A percentile compares a stretch with the other conserved stretches of the same genome.
Evolutionary conservation across 2,329 filamentous ascomycete genomes (phyloP).

Genomic region (Pseudogymnoascus sp.): DNA sequence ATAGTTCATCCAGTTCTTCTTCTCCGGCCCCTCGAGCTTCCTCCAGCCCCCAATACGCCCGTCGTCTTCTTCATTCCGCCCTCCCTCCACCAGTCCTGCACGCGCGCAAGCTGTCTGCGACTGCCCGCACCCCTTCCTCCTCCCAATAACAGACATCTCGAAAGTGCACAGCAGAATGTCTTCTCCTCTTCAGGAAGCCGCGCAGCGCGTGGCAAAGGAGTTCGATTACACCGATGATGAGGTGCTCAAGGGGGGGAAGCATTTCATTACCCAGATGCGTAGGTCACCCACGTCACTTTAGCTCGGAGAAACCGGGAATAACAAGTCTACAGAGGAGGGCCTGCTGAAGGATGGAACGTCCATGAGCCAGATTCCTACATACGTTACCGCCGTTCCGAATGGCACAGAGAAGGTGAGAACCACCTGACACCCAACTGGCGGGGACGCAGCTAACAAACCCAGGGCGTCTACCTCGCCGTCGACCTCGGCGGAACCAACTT

Average conservation of each 20-base stretch:
- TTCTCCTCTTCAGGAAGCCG: constrained; percentile 57
- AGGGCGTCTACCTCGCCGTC: constrained; percentile 89
- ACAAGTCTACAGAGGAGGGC: constrained; percentile 58
- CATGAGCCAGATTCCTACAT: constrained; percentile 93
- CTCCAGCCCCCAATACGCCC: constrained; percentile 29
- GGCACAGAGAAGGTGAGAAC: constrained; percentile 81
- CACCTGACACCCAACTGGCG: background rate
- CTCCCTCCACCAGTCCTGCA: constrained; percentile 36
- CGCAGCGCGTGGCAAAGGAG: constrained; percentile 69
- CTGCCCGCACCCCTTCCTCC: constrained; percentile 43
- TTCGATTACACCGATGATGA: constrained; percentile 78
- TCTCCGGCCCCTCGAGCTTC: constrained; percentile 28
- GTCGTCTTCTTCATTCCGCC: constrained; percentile 28
- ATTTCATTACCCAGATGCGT: constrained; percentile 84
- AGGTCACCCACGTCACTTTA: constrained; percentile 25
- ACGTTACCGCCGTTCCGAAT: constrained; percentile 91
- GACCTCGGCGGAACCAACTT: constrained; percentile 97
- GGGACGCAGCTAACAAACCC: constrained; percentile 11
- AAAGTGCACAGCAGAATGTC: constrained; percentile 48
- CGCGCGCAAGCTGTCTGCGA: constrained; percentile 43
- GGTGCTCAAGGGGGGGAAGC: constrained; percentile 70
- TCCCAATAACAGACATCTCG: constrained; percentile 43
- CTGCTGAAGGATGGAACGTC: constrained; percentile 69
- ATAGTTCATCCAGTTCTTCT: constrained; percentile 46
- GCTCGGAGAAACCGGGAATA: background rate